Conservation (phyloP, 2,329 filamentous ascomycete genomes). For the Neofusicoccum cordaticola region DNA sequence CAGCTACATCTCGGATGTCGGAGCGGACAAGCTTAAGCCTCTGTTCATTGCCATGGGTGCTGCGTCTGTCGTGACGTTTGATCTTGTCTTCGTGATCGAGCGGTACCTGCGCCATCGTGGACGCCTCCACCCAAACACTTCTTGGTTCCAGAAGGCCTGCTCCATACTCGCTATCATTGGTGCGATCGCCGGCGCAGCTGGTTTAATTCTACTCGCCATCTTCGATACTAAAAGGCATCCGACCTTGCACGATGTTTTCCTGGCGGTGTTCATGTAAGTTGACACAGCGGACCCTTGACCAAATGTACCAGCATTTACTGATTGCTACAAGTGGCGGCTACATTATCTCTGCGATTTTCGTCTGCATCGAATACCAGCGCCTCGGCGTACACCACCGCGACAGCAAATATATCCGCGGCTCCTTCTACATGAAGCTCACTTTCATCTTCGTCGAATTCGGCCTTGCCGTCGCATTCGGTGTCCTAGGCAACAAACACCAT, state of each 20-base stretch:
- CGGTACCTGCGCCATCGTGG: conserved; percentile 81
- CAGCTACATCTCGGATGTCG: conserved; percentile 47
- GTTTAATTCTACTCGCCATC: conserved; percentile 77
- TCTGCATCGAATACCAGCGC: conserved; percentile 86
- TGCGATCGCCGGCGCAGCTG: conserved; percentile 71
- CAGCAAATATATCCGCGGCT: conserved; percentile 68
- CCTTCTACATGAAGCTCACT: conserved; percentile 81
- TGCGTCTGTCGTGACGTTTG: conserved; percentile 74
- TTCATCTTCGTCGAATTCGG: conserved; percentile 80
- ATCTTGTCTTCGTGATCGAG: conserved; percentile 76
- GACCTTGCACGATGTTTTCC: conserved; percentile 68
- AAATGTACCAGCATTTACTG: not conserved
- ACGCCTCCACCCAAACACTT: conserved; percentile 72
- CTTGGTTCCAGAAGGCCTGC: conserved; percentile 60
- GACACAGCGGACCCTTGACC: too few relatives aligned
- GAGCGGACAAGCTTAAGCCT: conserved; percentile 64
- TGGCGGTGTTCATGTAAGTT: conserved; percentile 70
- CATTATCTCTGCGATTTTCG: conserved; percentile 78
- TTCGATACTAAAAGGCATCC: conserved; percentile 77
- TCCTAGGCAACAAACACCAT: conserved; percentile 48
- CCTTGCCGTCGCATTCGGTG: conserved; percentile 71
- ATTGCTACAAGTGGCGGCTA: conserved; percentile 59
- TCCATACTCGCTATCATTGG: conserved; percentile 61
- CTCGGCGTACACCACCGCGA: conserved; percentile 77
- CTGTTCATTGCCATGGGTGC: conserved; percentile 72